Evolutionary conservation across 805 yeast species (phyloP), one percentile per base, ranked within the genome.

Genomic region (Sungouiozyma intestinalis): DNA sequence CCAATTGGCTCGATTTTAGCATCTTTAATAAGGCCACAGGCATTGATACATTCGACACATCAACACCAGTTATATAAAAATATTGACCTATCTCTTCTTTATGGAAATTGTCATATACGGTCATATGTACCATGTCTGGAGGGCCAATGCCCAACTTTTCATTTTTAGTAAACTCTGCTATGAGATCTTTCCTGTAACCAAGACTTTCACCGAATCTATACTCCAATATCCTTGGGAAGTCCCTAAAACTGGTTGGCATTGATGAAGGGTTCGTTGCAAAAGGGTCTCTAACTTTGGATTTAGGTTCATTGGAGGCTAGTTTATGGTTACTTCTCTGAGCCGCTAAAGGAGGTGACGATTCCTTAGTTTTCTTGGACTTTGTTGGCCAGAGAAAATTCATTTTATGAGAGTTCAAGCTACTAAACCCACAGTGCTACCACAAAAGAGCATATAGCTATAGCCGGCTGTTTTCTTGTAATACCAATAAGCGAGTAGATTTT

Each of bases 71-170:
- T 20, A 69, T 55, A 46, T 64, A 69, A 45, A 72, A 76, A 41
- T 71, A 74, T 40, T 67, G 68, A 1, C 81, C 76, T 13, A 65
- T 62, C 44, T 76, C 81, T 42, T 70, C 68, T 13, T 46, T 33
- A 4, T 60, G 63, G 16, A 65, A 58, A 37, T 68, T 62, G 37
- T 73, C 70, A 43, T 64, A 64, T 27, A 61, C 56, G n/a, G 73
- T 62, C n/a, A 68, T 48, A 50, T 71, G 53, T 39, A 53, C 76
- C 44, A 83, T 64, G 60, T 84, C 94, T 3, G 87, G 81, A 2
- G 87, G 85, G 0, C 94, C 94, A 17, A 81, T 54, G n/a, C 78
- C 79, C 41, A 53, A 24, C 17, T 44, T 47, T 19, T 48, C 57
- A 17, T 41, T 31, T 3, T 27, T 39, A 2, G 40, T 43, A 36